phyloP scores from a whole-genome alignment of 805 yeast species.

The Komagataella ulmi region DNA sequence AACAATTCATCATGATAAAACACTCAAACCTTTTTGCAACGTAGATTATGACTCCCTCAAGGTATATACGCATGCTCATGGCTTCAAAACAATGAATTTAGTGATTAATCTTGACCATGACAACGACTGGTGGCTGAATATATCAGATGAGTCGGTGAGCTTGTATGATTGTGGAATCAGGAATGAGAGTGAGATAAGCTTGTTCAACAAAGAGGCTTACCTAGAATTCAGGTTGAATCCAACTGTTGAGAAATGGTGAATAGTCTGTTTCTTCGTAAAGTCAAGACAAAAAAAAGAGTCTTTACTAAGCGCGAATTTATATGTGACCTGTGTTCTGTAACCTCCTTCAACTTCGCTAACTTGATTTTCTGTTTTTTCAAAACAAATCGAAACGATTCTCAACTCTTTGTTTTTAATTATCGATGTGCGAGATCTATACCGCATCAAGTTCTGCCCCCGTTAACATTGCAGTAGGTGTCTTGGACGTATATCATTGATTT shows the following conservation, averaged over 20 bases:
- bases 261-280: not conserved
- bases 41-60: slow-evolving; percentile 66
- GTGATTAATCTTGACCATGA: slow-evolving; percentile 82
- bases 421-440: slow-evolving; percentile 26
- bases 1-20: slow-evolving; percentile 41
- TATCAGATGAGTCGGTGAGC: slow-evolving; percentile 23
- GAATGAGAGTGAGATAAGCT: slow-evolving; percentile 85
- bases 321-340: not conserved
- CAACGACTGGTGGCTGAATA: slow-evolving; percentile 55
- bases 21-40: slow-evolving; percentile 70
- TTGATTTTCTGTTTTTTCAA: not conserved
- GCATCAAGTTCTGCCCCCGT: slow-evolving; percentile 95
- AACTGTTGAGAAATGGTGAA: slow-evolving; percentile 69
- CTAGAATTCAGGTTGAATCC: slow-evolving; percentile 65
- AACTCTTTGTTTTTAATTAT: not conserved
- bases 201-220: slow-evolving; percentile 63
- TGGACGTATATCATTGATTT: not conserved
- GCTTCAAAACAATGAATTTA: slow-evolving; percentile 83
- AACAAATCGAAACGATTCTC: not conserved
- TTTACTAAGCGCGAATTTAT: not conserved
- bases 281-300: not conserved
- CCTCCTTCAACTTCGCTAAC: not conserved
- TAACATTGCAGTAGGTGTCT: slow-evolving; percentile 73
- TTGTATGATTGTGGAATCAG: slow-evolving; percentile 43
- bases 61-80: slow-evolving; percentile 90